Evolutionary conservation across 257 asterid genomes (phyloP), one percentile per base, ranked within the genome.

Genomic region (Handroanthus guayacan): DNA sequence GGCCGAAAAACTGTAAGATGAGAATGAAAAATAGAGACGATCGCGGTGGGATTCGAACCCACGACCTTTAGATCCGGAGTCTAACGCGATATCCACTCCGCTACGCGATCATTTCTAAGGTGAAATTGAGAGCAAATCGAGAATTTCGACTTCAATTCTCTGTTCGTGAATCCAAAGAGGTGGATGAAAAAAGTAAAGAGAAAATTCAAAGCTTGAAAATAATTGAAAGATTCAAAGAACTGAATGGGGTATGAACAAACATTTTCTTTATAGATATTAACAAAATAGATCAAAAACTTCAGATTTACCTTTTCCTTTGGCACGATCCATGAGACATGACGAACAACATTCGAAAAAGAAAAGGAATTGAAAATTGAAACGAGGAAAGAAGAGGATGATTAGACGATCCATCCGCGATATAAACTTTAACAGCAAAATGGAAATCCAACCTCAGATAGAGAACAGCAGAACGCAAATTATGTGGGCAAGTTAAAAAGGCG

Each of bases 11-110:
- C 44, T 39, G 3, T 39, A 5, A 0, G 13, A n/a, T n/a, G 31
- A 55, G 3, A n/a, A 9, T 13, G 31, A 39, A 25, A 12, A 3
- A 31, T 9, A 2, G 4, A 16, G 0, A 38, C 76, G 96, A 90
- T 87, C 98, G 62, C 93, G 87, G 94, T 91, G 97, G 98, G 97
- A 90, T 75, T 90, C 87, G 98, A 94, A 94, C 98, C 98, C 97
- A 94, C 98, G 94, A 86, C 97, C 94, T 92, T 92, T 87, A 92
- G 97, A 94, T 94, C 39, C 97, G 97, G 95, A 94, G 87, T 94
- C 97, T 90, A 92, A 94, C 93, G 96, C 97, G 94, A 84, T 94
- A 92, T 94, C 98, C 98, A 90, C 97, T 92, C 81, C 94, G 97
- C 97, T 94, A 92, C 88, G 97, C 77, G 93, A 94, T 76, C 44